Base-by-base conservation (phyloP, 2,329 filamentous ascomycete species). In the Elsinoe australis region DNA sequence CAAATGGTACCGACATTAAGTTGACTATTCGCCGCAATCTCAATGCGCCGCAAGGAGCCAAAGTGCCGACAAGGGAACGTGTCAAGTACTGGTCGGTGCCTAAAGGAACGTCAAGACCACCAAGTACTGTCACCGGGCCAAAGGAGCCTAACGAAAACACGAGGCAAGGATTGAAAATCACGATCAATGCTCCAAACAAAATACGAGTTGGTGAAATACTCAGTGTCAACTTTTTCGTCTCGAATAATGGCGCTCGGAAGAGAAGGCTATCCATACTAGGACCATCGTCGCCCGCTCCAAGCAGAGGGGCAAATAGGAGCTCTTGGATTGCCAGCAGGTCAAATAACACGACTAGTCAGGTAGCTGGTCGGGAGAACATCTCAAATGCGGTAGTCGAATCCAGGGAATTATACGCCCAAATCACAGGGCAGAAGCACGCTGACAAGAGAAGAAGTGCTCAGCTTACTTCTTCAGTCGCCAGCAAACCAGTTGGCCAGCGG, bases 11-110 rank as follows among this genome's bases (percentile, higher is more conserved):
- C 6, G 32, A 32, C 5, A 44, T 44, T 26, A 44, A 21, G 12
- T 15, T 44, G 10, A 12, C 31, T 2, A 44, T 44, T 18, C 39
- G 39, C 7, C 39, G 39, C 10, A 44, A 44, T n/a, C 39, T 44
- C 24, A 44, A 44, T 17, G 39, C 32, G 1, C 32, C 45, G 5
- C 33, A 32, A 9, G 24, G 18, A 10, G 32, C 45, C 14, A 34
- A 36, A 21, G 34, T 38, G n/a, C 45, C 45, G 9, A 34, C 45
- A 5, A 18, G 32, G 21, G 33, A 36, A 15, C 32, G 45, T 5
- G 14, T 21, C n/a, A 48, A 48, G 22, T 29, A 48, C 22, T 48
- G 45, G 45, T 47, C 44, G 5, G 15, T 35, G 15, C 33, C 45
- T 15, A 38, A 36, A 22, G 31, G 31, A 10, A 18, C 45, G 12